Base-by-base conservation (phyloP, 140 eudicot genomes). In the Bidens hawaiensis region DNA sequence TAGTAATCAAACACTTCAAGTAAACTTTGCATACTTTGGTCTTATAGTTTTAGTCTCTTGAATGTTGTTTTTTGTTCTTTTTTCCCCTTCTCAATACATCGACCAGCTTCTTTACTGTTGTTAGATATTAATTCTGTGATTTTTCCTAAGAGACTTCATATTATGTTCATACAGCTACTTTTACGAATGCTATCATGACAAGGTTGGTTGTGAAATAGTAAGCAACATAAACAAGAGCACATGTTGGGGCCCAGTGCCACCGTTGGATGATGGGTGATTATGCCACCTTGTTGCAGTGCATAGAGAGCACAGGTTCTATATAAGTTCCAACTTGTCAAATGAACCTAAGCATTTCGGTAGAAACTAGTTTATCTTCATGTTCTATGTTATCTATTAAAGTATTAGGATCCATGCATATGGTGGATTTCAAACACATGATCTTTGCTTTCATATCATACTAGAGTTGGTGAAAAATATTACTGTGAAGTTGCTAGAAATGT, bases 271-370 rank as follows among this genome's bases (percentile, higher is more conserved):
- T 58, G 47, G 27, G 17, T 58, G 18, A 28, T 60, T 23, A 23
- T 41, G 36, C 41, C 38, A 62, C 41, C 26, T 62, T 12, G 49
- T 25, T 62, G 55, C 55, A 16, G 18, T 25, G 68, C 56, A 15
- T 43, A 52, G 43, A 24, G 42, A 26, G 12, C 68, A 43, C 19
- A 16, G 5, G 42, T 17, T 45, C 24, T 25, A 22, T 42, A 43
- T 62, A 7, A 41, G 54, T 41, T 26, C 26, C 42, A 43, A 42
- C 13, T 3, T 62, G 45, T 45, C 17, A 60, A 3, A 40, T 24
- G 23, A 23, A 42, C 42, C 13, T 41, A 60, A 23, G 15, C 38
- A 5, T 43, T 42, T 25, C 12, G n/a, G 28, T 43, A 42, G 23
- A 26, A 15, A 26, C 36, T 60, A 60, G 21, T 15, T 4, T 62